Base-by-base conservation (phyloP, 1,139 yeast species). In the Zygosaccharomyces sapae region DNA sequence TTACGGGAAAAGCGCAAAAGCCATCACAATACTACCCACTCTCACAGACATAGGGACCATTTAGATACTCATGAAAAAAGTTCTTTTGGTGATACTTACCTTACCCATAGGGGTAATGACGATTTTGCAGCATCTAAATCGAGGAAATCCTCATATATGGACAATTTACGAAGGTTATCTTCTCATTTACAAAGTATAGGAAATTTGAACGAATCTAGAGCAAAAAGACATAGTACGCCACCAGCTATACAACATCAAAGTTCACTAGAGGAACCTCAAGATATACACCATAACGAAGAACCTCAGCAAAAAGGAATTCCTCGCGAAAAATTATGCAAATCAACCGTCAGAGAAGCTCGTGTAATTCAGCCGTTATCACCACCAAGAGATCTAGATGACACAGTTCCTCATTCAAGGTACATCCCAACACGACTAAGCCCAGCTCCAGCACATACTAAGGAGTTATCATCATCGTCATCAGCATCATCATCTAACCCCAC, bases 401-500 rank as follows among this genome's bases (percentile, higher is more conserved):
- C 36, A 27, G 27, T 41, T n/a, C 40, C 48, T 7, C 44, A 42
- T 29, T 29, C 43, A 9, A 33, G 31, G 42, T 13, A 20, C 39
- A 37, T 27, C 3, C 31, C 31, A 27, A 27, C 31, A 9, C 30
- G 38, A 30, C 13, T 31, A 25, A 19, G 33, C 20, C 24, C 38
- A 33, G 36, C 31, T 5, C 34, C 43, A 6, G 13, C 16, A 22
- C 38, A 29, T 3, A 45, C 48, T 19, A 41, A 46, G 18, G 2
- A 16, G 16, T 16, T 16, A 16, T 16, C 16, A 16, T 16, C 16
- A 2, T 16, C 16, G 2, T 16, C 16, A 16, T n/a, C n/a, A n/a
- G n/a, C n/a, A n/a, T n/a, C n/a, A n/a, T 62, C 66, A n/a, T 63
- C 67, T 6, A 59, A 59, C 29, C 65, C 67, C 16, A 63, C 67